Percentiles rank a stretch among this genome's conserved stretches.
Conservation (phyloP, 2,329 filamentous ascomycete genomes). For the Colletotrichum chrysophilum region DNA sequence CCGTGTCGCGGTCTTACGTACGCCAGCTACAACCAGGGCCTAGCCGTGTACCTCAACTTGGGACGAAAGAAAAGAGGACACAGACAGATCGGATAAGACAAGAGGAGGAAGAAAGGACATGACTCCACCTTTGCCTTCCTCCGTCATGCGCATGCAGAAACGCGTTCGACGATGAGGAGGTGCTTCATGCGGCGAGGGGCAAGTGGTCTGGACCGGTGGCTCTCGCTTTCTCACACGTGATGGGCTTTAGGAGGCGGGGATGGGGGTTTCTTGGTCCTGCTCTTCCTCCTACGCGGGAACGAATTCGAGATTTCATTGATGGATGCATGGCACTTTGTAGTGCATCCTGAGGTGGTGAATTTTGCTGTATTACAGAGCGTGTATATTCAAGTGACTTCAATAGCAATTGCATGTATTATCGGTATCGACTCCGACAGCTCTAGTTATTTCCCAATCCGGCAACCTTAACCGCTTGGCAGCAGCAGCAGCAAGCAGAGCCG, state of each 20-base stretch:
- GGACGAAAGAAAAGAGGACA: not conserved
- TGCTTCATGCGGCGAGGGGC: conserved; percentile 7
- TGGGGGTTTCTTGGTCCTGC: not conserved
- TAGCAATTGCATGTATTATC: not conserved
- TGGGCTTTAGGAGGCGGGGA: not conserved
- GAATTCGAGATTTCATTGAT: not conserved
- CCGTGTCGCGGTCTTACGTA: not conserved
- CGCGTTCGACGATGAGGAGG: conserved; percentile 13
- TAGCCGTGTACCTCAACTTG: not conserved
- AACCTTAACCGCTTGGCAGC: not conserved
- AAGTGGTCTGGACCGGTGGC: conserved; percentile 13
- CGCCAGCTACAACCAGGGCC: not conserved
- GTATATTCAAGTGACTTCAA: not conserved
- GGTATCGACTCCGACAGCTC: not conserved
- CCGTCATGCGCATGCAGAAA: conserved; percentile 16
- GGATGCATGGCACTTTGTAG: not conserved
- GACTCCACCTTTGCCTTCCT: not conserved
- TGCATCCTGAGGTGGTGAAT: not conserved
- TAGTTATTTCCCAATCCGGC: not conserved
- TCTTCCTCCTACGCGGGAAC: not conserved
- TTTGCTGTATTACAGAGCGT: not conserved
- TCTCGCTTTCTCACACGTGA: conserved; percentile 4
- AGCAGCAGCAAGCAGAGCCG: not conserved
- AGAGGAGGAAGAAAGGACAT: not conserved
- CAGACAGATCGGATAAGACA: not conserved